A percentile compares a stretch with the other conserved stretches of the same genome.
These are phyloP conservation scores for Aegilops bicornis DNA, from an alignment of 176 grass and related monocot genomes.

Conservation along the genomic window DNA sequence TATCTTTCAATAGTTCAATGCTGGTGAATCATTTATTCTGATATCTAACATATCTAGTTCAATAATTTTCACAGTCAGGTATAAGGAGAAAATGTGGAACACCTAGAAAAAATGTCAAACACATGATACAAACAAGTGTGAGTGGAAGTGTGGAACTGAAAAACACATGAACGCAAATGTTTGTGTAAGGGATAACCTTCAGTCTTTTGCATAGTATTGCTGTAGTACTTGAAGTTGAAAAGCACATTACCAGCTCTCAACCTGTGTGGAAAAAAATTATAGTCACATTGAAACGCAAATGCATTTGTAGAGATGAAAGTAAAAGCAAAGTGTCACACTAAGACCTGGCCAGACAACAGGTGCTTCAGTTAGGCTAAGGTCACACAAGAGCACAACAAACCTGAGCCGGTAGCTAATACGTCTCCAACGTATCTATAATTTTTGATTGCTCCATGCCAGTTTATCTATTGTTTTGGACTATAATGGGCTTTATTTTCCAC, in stretches of 20 bases:
- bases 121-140: not conserved
- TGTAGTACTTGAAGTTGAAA: slow-evolving; percentile 97
- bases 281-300: too few species aligned
- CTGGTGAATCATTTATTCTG: not conserved
- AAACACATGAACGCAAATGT: not conserved
- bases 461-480: too few species aligned
- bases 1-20: not conserved
- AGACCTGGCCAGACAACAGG: too few species aligned
- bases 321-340: too few species aligned
- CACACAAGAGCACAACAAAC: not conserved
- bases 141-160: slow-evolving; percentile 17
- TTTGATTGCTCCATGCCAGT: too few species aligned
- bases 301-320: too few species aligned
- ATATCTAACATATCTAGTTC: slow-evolving; percentile 1
- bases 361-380: not conserved
- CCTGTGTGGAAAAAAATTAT: too few species aligned
- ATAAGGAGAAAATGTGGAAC: not conserved
- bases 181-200: slow-evolving; percentile 60
- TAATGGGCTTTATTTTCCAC: too few species aligned
- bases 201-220: slow-evolving; percentile 82
- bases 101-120: not conserved
- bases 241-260: slow-evolving; percentile 67
- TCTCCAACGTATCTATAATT: too few species aligned
- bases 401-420: not conserved
- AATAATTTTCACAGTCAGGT: too few species aligned